Percentiles rank a stretch among this genome's conserved stretches.
Conservation (phyloP, 2,329 filamentous ascomycete species). For the Colletotrichum trifolii region DNA sequence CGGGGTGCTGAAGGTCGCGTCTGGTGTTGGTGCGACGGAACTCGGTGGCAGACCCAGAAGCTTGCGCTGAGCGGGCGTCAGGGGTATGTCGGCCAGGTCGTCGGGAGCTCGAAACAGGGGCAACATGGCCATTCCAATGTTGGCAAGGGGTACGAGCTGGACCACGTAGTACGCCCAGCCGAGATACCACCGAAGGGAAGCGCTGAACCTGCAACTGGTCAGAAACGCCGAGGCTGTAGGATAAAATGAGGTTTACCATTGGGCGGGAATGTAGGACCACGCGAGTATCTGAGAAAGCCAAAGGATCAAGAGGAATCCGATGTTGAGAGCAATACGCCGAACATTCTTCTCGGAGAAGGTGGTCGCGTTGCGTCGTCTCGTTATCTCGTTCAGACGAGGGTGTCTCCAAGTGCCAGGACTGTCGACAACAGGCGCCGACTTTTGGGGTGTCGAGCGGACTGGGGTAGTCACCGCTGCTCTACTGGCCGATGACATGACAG, state of each 20-base stretch:
- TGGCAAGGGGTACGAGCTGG: slow-evolving; percentile 72
- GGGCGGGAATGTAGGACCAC: slow-evolving; percentile 49
- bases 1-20: slow-evolving; percentile 79
- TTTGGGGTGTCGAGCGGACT: slow-evolving; percentile 53
- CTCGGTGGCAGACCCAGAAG: slow-evolving; percentile 83
- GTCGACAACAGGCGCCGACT: slow-evolving; percentile 51
- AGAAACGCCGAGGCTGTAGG: slow-evolving; percentile 1
- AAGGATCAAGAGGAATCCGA: slow-evolving; percentile 56
- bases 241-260: slow-evolving; percentile 49
- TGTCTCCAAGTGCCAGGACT: slow-evolving; percentile 90
- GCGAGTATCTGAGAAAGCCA: slow-evolving; percentile 49
- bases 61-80: slow-evolving; percentile 88
- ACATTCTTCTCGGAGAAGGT: slow-evolving; percentile 85
- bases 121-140: slow-evolving; percentile 76
- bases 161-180: slow-evolving; percentile 58
- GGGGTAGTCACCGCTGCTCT: slow-evolving; percentile 46
- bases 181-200: slow-evolving; percentile 44
- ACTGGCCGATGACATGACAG: slow-evolving; percentile 45
- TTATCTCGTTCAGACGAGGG: slow-evolving; percentile 88
- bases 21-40: slow-evolving; percentile 71
- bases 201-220: slow-evolving; percentile 23
- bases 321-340: slow-evolving; percentile 75
- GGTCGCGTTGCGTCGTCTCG: slow-evolving; percentile 79
- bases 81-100: slow-evolving; percentile 85
- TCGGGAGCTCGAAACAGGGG: slow-evolving; percentile 81